Percentiles rank a stretch among this genome's conserved stretches.
Evolutionary conservation across 2,329 filamentous ascomycete genomes (phyloP).

Genomic region (Diaporthe destruens): DNA sequence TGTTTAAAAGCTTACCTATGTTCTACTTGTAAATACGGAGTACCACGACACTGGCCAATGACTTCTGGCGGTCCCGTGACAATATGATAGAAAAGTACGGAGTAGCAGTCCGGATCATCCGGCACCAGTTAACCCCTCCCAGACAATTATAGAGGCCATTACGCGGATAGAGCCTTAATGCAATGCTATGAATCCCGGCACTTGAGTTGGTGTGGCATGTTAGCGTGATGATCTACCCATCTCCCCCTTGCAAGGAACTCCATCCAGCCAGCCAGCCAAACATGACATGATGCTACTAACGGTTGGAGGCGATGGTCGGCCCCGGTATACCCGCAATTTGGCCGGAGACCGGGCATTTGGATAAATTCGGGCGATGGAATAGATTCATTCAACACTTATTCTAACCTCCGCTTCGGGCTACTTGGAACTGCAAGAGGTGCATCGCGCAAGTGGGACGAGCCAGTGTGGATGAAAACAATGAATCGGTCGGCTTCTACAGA

Average conservation of each 20-base stretch:
- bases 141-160: not conserved
- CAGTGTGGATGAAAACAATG: not conserved
- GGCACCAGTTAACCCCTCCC: no score
- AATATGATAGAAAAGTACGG: not conserved
- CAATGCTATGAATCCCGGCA: not conserved
- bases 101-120: slow-evolving; percentile 15
- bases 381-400: not conserved
- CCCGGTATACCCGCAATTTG: slow-evolving; percentile 2
- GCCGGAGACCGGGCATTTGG: not conserved
- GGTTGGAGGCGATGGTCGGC: not conserved
- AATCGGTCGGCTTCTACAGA: not conserved
- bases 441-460: not conserved
- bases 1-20: slow-evolving; percentile 3
- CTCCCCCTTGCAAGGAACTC: not conserved
- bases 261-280: not conserved
- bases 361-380: not conserved
- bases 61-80: not conserved
- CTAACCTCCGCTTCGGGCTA: not conserved
- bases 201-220: not conserved
- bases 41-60: not conserved
- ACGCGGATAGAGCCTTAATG: not conserved
- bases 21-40: not conserved
- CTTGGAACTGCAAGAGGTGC: not conserved
- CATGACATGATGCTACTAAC: not conserved
- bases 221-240: slow-evolving; percentile 5